phyloP scores from a whole-genome alignment of 1,284 basidiomycete species.

The Cryptococcus hybrid region DNA sequence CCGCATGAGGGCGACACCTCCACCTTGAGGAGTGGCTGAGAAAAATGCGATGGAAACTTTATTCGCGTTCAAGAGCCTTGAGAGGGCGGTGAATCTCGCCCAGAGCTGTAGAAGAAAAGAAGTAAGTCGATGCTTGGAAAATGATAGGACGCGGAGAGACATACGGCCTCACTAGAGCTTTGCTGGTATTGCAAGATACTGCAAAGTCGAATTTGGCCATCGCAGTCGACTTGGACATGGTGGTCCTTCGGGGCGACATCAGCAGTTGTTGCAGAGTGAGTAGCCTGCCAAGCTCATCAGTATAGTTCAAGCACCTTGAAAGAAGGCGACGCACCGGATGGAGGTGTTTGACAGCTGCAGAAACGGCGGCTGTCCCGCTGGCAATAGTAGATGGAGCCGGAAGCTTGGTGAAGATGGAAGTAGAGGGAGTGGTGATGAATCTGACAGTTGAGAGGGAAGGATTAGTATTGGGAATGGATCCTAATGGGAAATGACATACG shows the following conservation, averaged over 20 bases:
- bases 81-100: slow-evolving; percentile 61
- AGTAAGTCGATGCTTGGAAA: neutral
- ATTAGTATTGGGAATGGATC: neutral
- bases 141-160: neutral
- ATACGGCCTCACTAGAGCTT: slow-evolving; percentile 35
- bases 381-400: slow-evolving; percentile 37
- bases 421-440: slow-evolving; percentile 36
- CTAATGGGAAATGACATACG: slow-evolving; percentile 22
- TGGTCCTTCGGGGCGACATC: slow-evolving; percentile 26
- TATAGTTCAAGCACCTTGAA: neutral
- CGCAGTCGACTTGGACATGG: slow-evolving; percentile 41
- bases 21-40: slow-evolving; percentile 83
- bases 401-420: slow-evolving; percentile 37
- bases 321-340: slow-evolving; percentile 29
- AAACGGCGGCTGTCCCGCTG: slow-evolving; percentile 37
- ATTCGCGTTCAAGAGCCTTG: slow-evolving; percentile 74
- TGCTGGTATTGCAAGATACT: slow-evolving; percentile 38
- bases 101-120: no score
- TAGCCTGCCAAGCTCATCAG: slow-evolving; percentile 20
- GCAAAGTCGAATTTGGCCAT: slow-evolving; percentile 34
- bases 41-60: slow-evolving; percentile 84
- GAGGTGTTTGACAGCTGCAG: slow-evolving; percentile 35
- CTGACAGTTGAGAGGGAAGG: slow-evolving; percentile 13
- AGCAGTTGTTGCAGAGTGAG: slow-evolving; percentile 37
- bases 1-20: slow-evolving; percentile 86